These are phyloP conservation scores for Mallotus nudiflorus DNA, from an alignment of 345 rosid genomes.

Conservation along the genomic window DNA sequence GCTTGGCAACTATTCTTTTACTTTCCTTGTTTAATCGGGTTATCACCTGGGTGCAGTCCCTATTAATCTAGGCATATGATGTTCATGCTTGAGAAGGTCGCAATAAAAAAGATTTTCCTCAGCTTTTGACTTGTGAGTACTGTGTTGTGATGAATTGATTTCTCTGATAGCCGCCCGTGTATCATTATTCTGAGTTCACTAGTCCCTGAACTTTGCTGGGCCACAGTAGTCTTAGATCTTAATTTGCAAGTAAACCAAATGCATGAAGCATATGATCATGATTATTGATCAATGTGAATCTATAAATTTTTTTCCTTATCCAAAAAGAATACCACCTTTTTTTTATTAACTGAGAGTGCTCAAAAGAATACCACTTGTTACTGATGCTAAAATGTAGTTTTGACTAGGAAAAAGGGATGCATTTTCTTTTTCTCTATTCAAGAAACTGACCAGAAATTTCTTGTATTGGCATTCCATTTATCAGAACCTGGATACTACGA, in stretches of 20 bases:
- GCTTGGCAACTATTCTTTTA: not conserved
- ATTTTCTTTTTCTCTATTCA: conserved; percentile 1
- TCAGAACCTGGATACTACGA: conserved; percentile 26
- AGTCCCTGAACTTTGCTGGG: not conserved
- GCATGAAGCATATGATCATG: not conserved
- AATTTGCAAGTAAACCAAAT: too few species aligned
- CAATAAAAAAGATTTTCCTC: not conserved
- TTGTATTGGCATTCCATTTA: not conserved
- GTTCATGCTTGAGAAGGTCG: not conserved
- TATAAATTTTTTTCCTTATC: too few species aligned
- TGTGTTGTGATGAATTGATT: not conserved
- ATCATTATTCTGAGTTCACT: not conserved
- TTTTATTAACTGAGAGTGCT: not conserved
- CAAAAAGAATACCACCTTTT: too few species aligned
- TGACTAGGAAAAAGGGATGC: not conserved
- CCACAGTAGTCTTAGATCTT: not conserved
- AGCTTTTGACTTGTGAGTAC: not conserved
- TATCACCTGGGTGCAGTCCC: not conserved
- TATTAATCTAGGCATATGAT: not conserved
- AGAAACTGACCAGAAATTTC: not conserved
- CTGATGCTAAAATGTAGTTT: not conserved
- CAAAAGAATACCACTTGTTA: not conserved
- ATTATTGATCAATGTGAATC: too few species aligned
- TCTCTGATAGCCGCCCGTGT: not conserved
- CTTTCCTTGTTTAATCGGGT: not conserved